These are phyloP conservation scores for Pleodorina starrii DNA, from an alignment of 139 green algal species.

Conservation along the genomic window DNA sequence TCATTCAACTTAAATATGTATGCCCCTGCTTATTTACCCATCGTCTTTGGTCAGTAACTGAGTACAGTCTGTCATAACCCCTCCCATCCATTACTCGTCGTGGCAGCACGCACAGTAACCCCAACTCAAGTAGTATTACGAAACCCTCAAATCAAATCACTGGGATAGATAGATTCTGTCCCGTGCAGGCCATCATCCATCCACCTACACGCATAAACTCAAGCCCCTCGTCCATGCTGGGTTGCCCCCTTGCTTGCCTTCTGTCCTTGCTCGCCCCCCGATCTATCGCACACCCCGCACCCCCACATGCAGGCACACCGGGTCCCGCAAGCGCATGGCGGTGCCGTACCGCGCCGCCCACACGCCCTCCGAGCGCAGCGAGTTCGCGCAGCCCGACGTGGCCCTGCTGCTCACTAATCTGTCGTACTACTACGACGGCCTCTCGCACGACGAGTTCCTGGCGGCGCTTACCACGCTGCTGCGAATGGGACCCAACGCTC, in stretches of 20 bases:
- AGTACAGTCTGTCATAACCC: no score
- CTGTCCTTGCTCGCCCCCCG: not conserved
- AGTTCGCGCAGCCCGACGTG: slow-evolving; percentile 74
- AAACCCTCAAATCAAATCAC: no score
- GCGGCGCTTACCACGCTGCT: slow-evolving; percentile 17
- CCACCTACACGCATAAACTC: no score
- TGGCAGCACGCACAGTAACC: no score
- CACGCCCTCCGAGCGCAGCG: slow-evolving; percentile 63
- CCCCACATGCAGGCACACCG: slow-evolving; percentile 26
- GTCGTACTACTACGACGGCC: slow-evolving; percentile 69
- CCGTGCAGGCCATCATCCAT: no score
- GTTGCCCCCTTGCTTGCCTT: not conserved
- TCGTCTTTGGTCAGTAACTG: no score
- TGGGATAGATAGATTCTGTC: no score
- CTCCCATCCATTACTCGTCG: no score
- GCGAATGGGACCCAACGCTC: slow-evolving; percentile 53
- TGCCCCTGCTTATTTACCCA: no score
- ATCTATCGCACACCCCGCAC: not conserved
- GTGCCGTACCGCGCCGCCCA: slow-evolving; percentile 67
- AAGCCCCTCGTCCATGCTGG: no score
- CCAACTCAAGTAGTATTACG: no score
- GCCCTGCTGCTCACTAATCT: slow-evolving; percentile 65
- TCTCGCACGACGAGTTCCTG: slow-evolving; percentile 54
- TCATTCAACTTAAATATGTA: no score
- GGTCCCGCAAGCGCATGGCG: slow-evolving; percentile 61